Evolutionary conservation across 352 stramenopile species (phyloP), one percentile per base, ranked within the genome.

Genomic region (Lagenidium sp.): DNA sequence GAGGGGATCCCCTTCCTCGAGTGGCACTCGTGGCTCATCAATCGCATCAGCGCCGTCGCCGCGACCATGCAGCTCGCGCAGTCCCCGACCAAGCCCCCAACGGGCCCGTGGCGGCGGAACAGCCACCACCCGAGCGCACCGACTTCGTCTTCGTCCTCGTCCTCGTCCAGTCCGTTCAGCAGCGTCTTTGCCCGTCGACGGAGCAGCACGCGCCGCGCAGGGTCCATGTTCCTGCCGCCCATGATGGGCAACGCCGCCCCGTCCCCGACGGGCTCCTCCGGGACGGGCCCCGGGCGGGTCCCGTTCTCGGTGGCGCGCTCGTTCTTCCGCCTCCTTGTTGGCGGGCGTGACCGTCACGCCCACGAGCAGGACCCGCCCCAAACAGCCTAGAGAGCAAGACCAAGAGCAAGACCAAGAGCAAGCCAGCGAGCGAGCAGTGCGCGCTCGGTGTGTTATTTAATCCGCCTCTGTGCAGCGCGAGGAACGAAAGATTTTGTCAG

Each of bases 21-120:
- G 34, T 94, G 81, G 81, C 73, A 91, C 41, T 56, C 64, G 22
- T 94, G 81, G 81, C 74, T 94, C 23, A 90, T 85, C 34, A 78
- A 85, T 24, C 79, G 81, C 47, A 94, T 94, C 42, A 68, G 68
- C 32, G 48, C 63, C 11, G 74, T 83, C 31, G 69, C 77, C 15
- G 55, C 69, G 6, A 63, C 63, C 1, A 68, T 82, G 11, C 60
- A 76, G 16, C 53, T 61, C 20, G 68, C 65, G 4, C 50, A 73
- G 32, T n/a, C 46, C 3, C 19, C 40, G 23, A 44, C 37, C n/a
- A 41, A 36, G 36, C 54, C 6, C 56, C 72, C 39, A 31, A 48
- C 29, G 37, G 32, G 16, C 16, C 32, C 22, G 13, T 36, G 44
- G 21, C 46, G 18, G 3, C 12, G 29, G 32, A 39, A 46, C 20